A percentile compares a stretch with the other conserved stretches of the same genome.
Conservation (phyloP, 1,284 basidiomycete species). For the Cryptococcus sp. region DNA sequence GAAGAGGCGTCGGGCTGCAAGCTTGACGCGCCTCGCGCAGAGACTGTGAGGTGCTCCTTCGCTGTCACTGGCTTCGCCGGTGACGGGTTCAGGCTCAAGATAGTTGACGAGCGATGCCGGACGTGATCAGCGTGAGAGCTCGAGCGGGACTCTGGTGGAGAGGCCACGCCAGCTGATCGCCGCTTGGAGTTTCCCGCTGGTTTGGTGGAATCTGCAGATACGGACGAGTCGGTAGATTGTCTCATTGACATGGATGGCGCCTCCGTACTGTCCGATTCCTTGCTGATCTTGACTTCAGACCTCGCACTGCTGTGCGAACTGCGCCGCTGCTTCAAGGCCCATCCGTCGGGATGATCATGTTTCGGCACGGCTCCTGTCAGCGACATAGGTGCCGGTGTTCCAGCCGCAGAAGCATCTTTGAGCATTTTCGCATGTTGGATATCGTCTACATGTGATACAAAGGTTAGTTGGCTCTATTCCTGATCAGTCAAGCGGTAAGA, state of each 20-base stretch:
- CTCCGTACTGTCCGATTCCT: not conserved
- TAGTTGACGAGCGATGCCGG: slow-evolving; percentile 34
- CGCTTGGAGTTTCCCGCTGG: too few relatives aligned
- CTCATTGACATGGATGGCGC: slow-evolving; percentile 15
- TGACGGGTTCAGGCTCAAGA: slow-evolving; percentile 45
- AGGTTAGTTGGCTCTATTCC: not conserved
- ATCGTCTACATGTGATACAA: slow-evolving; percentile 60
- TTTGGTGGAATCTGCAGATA: slow-evolving; percentile 5
- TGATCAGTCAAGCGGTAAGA: slow-evolving; percentile 68
- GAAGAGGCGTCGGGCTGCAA: slow-evolving; percentile 22
- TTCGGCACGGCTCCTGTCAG: slow-evolving; percentile 36
- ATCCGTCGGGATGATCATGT: slow-evolving; percentile 28
- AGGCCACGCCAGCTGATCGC: slow-evolving; percentile 5
- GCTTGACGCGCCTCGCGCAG: slow-evolving; percentile 38
- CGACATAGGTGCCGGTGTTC: slow-evolving; percentile 45
- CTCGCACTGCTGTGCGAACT: slow-evolving; percentile 13
- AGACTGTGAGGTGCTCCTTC: slow-evolving; percentile 48
- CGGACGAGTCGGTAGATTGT: slow-evolving; percentile 18
- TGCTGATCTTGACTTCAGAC: slow-evolving; percentile 4
- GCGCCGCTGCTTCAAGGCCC: slow-evolving; percentile 34
- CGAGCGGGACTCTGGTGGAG: slow-evolving; percentile 15
- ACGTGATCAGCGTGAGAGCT: slow-evolving; percentile 13
- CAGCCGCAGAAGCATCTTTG: slow-evolving; percentile 63
- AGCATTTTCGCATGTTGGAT: slow-evolving; percentile 78
- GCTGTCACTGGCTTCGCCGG: slow-evolving; percentile 50